Base-by-base conservation (phyloP, 1,139 yeast species). In the Pichia sp. region DNA sequence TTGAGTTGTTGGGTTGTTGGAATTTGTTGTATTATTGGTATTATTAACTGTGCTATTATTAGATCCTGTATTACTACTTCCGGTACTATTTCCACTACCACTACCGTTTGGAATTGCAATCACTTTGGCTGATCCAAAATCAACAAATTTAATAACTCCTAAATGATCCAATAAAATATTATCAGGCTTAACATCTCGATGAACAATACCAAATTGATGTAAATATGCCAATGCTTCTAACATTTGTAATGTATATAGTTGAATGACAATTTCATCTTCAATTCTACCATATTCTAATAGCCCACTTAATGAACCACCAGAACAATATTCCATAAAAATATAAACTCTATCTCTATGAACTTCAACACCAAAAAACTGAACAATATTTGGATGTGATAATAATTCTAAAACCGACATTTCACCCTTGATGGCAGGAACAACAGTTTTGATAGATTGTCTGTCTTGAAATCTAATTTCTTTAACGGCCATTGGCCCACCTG, bases 81-180 rank as follows among this genome's bases (percentile, higher is more conserved):
- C 18, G 30, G 27, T n/a, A 4, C 15, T 29, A 26, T 23, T 23
- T 13, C 44, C 7, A 20, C 18, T 22, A 11, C 13, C 22, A 35
- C 22, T 22, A 61, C 74, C 72, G 52, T 83, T 83, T 44, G 79
- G 75, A 42, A 80, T 77, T 2, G 96, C 96, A 58, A 89, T 85
- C 18, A 90, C 95, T 67, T 90, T 90, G 7, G 98, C 97, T 8
- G 97, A 97, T 36, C 98, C 98, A 64, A 92, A 92, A 68, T 92
- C 97, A 48, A 90, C 97, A 70, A 85, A 89, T 65, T 92, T 92
- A 58, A 92, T 84, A 25, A 90, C 90, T 22, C 97, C 97, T 68
- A 84, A 82, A 63, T 86, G 95, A 65, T 92, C 97, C 46, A 94
- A 71, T 45, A 94, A 70, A 43, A 94, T 84, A 62, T 94, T 94